These are phyloP conservation scores for Podospora comata DNA, from an alignment of 495 filamentous ascomycete genomes.

Conservation along the genomic window DNA sequence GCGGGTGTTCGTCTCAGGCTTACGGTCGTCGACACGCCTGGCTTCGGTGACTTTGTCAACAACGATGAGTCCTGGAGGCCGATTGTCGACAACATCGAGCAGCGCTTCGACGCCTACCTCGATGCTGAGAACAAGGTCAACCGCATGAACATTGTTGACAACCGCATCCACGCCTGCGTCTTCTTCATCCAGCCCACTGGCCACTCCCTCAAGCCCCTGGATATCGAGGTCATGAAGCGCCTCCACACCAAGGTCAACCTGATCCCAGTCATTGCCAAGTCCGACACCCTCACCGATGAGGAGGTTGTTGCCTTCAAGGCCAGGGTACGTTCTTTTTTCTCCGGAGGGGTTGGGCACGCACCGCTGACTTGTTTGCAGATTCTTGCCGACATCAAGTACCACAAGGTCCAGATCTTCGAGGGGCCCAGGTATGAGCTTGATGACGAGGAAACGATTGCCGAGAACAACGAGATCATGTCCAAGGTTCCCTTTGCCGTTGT, in stretches of 20 bases:
- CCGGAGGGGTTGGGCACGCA: background rate
- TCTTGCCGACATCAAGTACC: slow-evolving; percentile 91
- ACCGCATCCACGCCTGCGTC: slow-evolving; percentile 96
- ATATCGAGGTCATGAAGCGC: slow-evolving; percentile 98
- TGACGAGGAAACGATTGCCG: slow-evolving; percentile 98
- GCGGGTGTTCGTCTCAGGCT: slow-evolving; percentile 80
- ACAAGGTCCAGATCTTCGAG: slow-evolving; percentile 98
- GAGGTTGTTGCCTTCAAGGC: slow-evolving; percentile 92
- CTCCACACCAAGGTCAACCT: slow-evolving; percentile 99
- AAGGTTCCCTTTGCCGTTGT: slow-evolving; percentile 99
- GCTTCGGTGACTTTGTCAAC: slow-evolving; percentile 99
- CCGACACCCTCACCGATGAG: slow-evolving; percentile 96
- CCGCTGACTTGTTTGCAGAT: slow-evolving; percentile 56
- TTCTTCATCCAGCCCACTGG: slow-evolving; percentile 99
- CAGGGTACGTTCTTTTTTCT: slow-evolving; percentile 60
- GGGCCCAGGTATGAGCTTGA: slow-evolving; percentile 97
- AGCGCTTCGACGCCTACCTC: slow-evolving; percentile 94
- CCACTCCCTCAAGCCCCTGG: slow-evolving; percentile 97
- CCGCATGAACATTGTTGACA: slow-evolving; percentile 98
- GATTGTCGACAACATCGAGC: slow-evolving; percentile 99
- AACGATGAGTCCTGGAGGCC: slow-evolving; percentile 99
- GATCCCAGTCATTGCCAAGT: slow-evolving; percentile 97
- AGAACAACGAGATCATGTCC: slow-evolving; percentile 99
- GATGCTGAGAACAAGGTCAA: slow-evolving; percentile 99
- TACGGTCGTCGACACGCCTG: slow-evolving; percentile 96